These are phyloP conservation scores for Phytopythium helicoides DNA, from an alignment of 352 stramenopile species.

Conservation along the genomic window DNA sequence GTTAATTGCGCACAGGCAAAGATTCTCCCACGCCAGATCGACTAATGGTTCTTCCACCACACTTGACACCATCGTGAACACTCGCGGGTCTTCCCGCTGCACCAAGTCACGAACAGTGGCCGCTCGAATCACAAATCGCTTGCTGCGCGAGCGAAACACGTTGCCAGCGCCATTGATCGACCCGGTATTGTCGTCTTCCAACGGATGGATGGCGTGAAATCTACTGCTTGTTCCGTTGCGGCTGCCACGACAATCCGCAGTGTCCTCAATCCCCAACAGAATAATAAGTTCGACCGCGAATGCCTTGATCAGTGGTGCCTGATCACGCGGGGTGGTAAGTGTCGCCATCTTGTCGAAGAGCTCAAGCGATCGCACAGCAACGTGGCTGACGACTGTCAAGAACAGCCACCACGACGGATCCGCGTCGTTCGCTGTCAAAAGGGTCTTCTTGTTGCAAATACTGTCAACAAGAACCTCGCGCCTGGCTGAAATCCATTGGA, in stretches of 20 bases:
- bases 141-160: constrained; percentile 25
- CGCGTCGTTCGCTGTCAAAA: constrained; percentile 7
- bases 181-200: too few species aligned
- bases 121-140: constrained; percentile 20
- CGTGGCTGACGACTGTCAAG: constrained; percentile 48
- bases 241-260: neutral
- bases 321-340: constrained; percentile 15
- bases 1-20: constrained; percentile 30
- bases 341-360: constrained; percentile 31
- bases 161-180: constrained; percentile 4
- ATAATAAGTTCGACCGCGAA: constrained; percentile 27
- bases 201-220: too few species aligned
- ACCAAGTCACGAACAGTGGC: constrained; percentile 28
- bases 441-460: constrained; percentile 24
- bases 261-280: constrained; percentile 13
- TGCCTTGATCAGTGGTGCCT: constrained; percentile 18
- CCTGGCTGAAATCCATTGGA: constrained; percentile 53
- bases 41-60: constrained; percentile 29
- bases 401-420: constrained; percentile 60
- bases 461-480: constrained; percentile 46
- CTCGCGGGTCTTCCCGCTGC: constrained; percentile 37
- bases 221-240: too few species aligned
- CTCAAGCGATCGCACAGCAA: constrained; percentile 36
- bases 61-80: constrained; percentile 21
- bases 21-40: constrained; percentile 29